Evolutionary conservation across 1,284 basidiomycete species (phyloP).

Genomic region (Tausonia pullulans): DNA sequence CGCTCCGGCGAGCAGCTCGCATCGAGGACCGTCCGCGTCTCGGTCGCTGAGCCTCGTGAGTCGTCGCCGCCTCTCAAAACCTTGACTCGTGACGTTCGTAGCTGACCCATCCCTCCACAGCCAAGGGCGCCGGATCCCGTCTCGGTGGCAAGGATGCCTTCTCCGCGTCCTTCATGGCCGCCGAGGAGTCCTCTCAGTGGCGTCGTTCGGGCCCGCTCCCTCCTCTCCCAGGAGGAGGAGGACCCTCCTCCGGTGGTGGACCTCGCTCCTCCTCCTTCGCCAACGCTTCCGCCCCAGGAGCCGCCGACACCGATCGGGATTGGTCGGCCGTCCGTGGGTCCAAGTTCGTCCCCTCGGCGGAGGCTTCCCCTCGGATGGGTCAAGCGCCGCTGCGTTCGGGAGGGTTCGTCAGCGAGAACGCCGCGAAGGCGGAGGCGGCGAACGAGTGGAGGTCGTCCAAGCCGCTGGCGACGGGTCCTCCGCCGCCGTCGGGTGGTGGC

Average conservation of each 20-base stretch:
- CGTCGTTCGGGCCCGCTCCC: constrained; percentile 77
- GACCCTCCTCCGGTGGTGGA: constrained; percentile 20
- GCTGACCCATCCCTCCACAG: constrained; percentile 32
- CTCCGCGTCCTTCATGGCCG: constrained; percentile 29
- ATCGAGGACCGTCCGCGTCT: constrained; percentile 73
- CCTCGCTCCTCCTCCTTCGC: constrained; percentile 21
- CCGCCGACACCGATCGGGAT: constrained; percentile 31
- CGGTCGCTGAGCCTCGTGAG: constrained; percentile 90
- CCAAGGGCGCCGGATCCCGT: constrained; percentile 49
- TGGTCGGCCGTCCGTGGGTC: constrained; percentile 38
- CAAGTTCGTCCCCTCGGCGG: constrained; percentile 33
- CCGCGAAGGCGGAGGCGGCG: constrained; percentile 40
- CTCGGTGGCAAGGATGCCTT: constrained; percentile 23
- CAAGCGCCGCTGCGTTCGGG: constrained; percentile 19
- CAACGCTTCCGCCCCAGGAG: constrained; percentile 15
- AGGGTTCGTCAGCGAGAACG: constrained; percentile 33
- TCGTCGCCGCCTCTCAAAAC: constrained; percentile 20
- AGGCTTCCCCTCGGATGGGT: constrained; percentile 15
- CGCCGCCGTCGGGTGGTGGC: constrained; percentile 7
- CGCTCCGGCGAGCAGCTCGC: constrained; percentile 55
- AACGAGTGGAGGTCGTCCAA: constrained; percentile 39
- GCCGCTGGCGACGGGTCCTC: constrained; percentile 24
- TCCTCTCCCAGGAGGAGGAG: constrained; percentile 29
- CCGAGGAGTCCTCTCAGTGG: constrained; percentile 53
- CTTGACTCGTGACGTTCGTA: too few species aligned